A percentile compares a stretch with the other conserved stretches of the same genome.
Evolutionary conservation across 2,329 filamentous ascomycete genomes (phyloP).

Genomic region (Colletotrichum australisinense): DNA sequence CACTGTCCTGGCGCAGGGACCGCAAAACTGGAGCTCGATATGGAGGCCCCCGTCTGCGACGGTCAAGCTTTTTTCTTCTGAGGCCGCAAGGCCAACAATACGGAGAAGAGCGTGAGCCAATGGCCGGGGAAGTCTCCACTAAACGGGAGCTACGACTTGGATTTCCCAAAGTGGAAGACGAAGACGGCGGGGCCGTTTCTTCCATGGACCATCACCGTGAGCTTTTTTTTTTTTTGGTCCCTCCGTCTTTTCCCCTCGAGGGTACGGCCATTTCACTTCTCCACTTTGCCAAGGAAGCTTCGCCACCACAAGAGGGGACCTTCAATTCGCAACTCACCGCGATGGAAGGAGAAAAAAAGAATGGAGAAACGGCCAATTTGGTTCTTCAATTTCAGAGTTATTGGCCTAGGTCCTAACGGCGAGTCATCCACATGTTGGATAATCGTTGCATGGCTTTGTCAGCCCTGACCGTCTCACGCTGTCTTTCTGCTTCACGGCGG

Average conservation of each 20-base stretch:
- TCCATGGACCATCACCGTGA: background rate
- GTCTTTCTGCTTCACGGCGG: background rate
- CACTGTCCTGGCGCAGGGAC: background rate
- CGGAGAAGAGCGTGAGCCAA: background rate
- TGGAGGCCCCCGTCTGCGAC: background rate
- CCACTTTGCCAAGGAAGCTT: conserved; percentile 35
- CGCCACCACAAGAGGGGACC: conserved; percentile 25
- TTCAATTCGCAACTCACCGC: background rate
- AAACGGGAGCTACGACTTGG: background rate
- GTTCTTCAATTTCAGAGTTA: background rate
- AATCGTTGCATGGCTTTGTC: background rate
- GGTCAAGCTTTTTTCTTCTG: conserved; percentile 1
- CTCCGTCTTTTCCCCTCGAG: background rate
- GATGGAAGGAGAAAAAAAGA: background rate
- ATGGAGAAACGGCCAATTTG: conserved; percentile 9
- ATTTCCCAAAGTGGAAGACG: conserved; percentile 3
- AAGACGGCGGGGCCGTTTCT: background rate
- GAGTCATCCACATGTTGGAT: conserved; percentile 11
- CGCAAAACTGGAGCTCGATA: background rate
- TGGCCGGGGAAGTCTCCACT: conserved; percentile 16
- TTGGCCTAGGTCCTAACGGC: background rate
- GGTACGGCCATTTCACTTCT: background rate
- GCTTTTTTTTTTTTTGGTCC: background rate
- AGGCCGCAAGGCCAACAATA: background rate
- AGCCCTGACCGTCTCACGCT: background rate